Conservation (phyloP, 1,139 yeast genomes). For the Yamadazyma oceani region DNA sequence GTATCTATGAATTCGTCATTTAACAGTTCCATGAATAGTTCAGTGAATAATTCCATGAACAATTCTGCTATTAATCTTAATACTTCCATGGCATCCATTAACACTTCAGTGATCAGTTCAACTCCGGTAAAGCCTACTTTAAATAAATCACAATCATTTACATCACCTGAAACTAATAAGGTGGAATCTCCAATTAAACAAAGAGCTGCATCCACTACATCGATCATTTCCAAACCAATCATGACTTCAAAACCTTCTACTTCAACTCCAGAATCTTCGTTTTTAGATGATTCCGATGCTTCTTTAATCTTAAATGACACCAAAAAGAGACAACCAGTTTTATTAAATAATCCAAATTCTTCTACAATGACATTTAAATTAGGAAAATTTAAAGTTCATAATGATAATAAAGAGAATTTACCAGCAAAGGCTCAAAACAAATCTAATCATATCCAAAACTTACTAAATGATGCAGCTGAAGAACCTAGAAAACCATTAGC, state of each 20-base stretch:
- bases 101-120: constrained; percentile 20
- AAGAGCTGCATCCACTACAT: constrained; percentile 22
- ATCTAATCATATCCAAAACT: constrained; percentile 17
- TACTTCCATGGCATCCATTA: constrained; percentile 14
- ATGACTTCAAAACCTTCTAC: constrained; percentile 2
- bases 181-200: constrained; percentile 23
- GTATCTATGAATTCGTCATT: constrained; percentile 7
- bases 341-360: constrained; percentile 31
- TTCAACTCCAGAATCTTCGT: constrained; percentile 22
- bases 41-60: constrained; percentile 10
- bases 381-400: constrained; percentile 16
- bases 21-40: constrained; percentile 5
- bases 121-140: constrained; percentile 24
- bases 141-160: constrained; percentile 28
- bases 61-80: constrained; percentile 13
- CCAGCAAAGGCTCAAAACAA: constrained; percentile 7
- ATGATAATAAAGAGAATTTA: constrained; percentile 17
- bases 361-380: constrained; percentile 45
- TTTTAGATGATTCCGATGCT: constrained; percentile 20
- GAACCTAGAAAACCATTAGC: constrained; percentile 31
- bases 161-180: constrained; percentile 23
- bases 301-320: constrained; percentile 29
- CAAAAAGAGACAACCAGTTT: constrained; percentile 39
- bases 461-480: constrained; percentile 22
- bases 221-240: constrained; percentile 11